Conservation (phyloP, 1,284 basidiomycete genomes). For the Ceratobasidium theobromae region DNA sequence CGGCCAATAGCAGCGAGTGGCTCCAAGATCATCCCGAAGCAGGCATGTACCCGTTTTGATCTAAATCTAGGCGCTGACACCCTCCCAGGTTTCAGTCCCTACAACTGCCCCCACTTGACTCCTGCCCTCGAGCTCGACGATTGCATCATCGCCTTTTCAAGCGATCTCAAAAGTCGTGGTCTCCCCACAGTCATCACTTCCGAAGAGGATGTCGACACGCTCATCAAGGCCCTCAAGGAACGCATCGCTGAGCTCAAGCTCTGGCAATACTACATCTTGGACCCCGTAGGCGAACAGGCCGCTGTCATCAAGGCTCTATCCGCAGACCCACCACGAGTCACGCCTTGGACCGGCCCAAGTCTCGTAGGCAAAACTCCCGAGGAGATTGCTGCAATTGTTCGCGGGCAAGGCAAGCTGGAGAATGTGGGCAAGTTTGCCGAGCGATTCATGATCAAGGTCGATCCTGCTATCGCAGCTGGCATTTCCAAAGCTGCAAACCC, state of each 20-base stretch:
- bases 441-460: constrained; percentile 67
- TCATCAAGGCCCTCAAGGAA: constrained; percentile 64
- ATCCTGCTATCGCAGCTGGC: constrained; percentile 62
- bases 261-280: constrained; percentile 92
- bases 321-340: background rate
- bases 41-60: constrained; percentile 52
- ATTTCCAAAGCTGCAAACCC: constrained; percentile 70
- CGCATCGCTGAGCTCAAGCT: constrained; percentile 67
- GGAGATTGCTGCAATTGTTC: constrained; percentile 67
- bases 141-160: constrained; percentile 79
- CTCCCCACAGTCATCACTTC: constrained; percentile 70
- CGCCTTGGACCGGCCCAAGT: constrained; percentile 58
- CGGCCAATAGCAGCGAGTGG: constrained; percentile 90
- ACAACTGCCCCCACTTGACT: constrained; percentile 84
- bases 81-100: constrained; percentile 79
- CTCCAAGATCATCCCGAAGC: constrained; percentile 92
- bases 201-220: constrained; percentile 63
- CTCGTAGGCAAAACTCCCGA: constrained; percentile 61
- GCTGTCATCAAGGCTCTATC: constrained; percentile 55
- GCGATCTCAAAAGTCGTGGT: constrained; percentile 60
- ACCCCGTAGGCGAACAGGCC: constrained; percentile 61
- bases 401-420: constrained; percentile 55
- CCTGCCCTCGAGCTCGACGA: constrained; percentile 87
- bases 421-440: constrained; percentile 62
- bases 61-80: background rate